A percentile compares a stretch with the other conserved stretches of the same genome.
Conservation (phyloP, 352 stramenopile species). For the Peronospora destructor region DNA sequence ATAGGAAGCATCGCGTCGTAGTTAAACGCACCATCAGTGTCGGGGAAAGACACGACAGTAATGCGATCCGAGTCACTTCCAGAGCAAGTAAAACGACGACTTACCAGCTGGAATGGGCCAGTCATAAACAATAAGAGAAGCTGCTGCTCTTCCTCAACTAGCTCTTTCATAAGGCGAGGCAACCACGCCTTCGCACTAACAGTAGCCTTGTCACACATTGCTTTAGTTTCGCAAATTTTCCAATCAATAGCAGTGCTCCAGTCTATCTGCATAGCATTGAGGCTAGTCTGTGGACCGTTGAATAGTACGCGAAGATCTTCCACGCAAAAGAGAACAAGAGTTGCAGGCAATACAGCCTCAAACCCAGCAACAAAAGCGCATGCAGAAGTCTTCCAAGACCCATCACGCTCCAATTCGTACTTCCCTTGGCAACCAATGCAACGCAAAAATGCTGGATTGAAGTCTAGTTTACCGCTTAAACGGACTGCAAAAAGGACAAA, state of each 20-base stretch:
- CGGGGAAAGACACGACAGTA: slow-evolving; percentile 15
- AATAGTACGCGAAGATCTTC: slow-evolving; percentile 56
- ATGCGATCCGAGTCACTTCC: slow-evolving; percentile 13
- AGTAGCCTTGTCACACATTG: slow-evolving; percentile 7
- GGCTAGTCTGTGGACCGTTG: slow-evolving; percentile 25
- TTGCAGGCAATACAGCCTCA: slow-evolving; percentile 42
- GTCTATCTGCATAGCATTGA: slow-evolving; percentile 36
- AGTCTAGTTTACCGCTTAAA: slow-evolving; percentile 48
- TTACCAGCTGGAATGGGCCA: slow-evolving; percentile 37
- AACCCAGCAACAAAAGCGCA: slow-evolving; percentile 49
- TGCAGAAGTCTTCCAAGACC: slow-evolving; percentile 21
- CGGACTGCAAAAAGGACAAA: slow-evolving; percentile 45
- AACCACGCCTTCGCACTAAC: slow-evolving; percentile 33
- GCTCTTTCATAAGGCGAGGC: slow-evolving; percentile 39
- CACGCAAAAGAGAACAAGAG: slow-evolving; percentile 37
- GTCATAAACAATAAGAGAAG: slow-evolving; percentile 50
- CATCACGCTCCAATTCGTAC: slow-evolving; percentile 14
- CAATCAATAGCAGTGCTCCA: slow-evolving; percentile 37
- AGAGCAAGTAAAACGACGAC: slow-evolving; percentile 38
- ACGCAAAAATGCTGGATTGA: slow-evolving; percentile 44
- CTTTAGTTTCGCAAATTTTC: slow-evolving; percentile 18
- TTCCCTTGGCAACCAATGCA: slow-evolving; percentile 30
- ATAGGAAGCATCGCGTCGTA: slow-evolving; percentile 31
- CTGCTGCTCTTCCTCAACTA: slow-evolving; percentile 56
- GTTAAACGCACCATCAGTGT: slow-evolving; percentile 9